A percentile compares a stretch with the other conserved stretches of the same genome.
Conservation (phyloP, 805 yeast species). For the Saturnispora galanensis region DNA sequence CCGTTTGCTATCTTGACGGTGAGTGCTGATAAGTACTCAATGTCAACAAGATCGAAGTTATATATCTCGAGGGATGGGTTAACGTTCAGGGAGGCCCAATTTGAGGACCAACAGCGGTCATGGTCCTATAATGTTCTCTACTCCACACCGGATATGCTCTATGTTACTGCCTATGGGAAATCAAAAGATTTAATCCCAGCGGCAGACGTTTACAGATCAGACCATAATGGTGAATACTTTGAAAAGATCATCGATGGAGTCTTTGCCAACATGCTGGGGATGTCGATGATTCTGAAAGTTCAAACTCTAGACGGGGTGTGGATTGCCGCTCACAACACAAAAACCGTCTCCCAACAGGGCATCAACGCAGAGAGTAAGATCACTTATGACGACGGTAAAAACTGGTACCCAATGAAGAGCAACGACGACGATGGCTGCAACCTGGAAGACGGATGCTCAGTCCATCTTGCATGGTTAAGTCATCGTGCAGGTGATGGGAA, state of each 20-base stretch:
- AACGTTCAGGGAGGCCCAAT: conserved; percentile 30
- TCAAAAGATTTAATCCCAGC: conserved; percentile 11
- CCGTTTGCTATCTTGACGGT: conserved; percentile 33
- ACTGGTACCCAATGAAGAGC: conserved; percentile 41
- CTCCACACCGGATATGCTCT: conserved; percentile 32
- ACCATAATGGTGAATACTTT: conserved; percentile 49
- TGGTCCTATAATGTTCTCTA: conserved; percentile 33
- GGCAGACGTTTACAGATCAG: conserved; percentile 39
- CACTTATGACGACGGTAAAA: conserved; percentile 43
- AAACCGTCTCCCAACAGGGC: conserved; percentile 14
- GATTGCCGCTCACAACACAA: conserved; percentile 31
- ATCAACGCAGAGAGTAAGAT: conserved; percentile 26
- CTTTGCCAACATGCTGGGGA: conserved; percentile 28
- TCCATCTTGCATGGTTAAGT: conserved; percentile 29
- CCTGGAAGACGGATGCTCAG: conserved; percentile 38
- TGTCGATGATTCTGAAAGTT: conserved; percentile 34
- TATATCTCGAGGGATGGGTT: conserved; percentile 39
- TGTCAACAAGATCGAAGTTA: conserved; percentile 29
- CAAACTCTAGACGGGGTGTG: conserved; percentile 53
- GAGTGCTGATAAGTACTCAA: conserved; percentile 34
- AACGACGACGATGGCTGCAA: conserved; percentile 36
- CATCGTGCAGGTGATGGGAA: conserved; percentile 34
- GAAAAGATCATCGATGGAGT: conserved; percentile 33
- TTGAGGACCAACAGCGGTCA: conserved; percentile 28
- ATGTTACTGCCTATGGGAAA: conserved; percentile 29